Percentiles rank a stretch among this genome's conserved stretches.
phyloP scores from a whole-genome alignment of 2,329 filamentous ascomycete species.

The Cyclaneusma minus region DNA sequence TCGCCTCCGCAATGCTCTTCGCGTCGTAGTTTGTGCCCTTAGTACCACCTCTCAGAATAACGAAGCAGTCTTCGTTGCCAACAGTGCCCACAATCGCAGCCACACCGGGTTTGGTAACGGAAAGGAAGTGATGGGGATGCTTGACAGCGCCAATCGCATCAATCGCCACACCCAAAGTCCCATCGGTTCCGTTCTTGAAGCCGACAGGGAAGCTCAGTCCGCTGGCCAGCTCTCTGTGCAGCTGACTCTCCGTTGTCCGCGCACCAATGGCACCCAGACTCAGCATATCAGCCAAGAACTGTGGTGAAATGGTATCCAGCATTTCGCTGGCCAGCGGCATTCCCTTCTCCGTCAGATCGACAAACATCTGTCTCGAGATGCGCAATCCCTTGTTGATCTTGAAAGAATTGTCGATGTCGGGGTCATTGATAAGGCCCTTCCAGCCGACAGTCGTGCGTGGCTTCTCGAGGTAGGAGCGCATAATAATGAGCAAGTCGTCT shows the following conservation, averaged over 20 bases:
- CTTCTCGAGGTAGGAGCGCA: slow-evolving; percentile 98
- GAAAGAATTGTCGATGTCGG: slow-evolving; percentile 96
- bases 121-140: slow-evolving; percentile 92
- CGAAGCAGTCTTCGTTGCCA: slow-evolving; percentile 94
- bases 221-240: slow-evolving; percentile 86
- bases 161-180: slow-evolving; percentile 74
- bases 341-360: slow-evolving; percentile 77
- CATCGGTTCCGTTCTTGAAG: slow-evolving; percentile 99
- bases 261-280: slow-evolving; percentile 88
- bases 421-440: slow-evolving; percentile 98
- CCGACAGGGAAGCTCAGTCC: slow-evolving; percentile 94
- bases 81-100: slow-evolving; percentile 89
- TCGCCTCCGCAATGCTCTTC: slow-evolving; percentile 69
- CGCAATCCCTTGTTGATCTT: slow-evolving; percentile 96
- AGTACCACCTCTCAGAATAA: slow-evolving; percentile 83
- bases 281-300: slow-evolving; percentile 86
- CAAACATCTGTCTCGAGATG: slow-evolving; percentile 76
- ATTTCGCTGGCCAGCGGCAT: slow-evolving; percentile 97
- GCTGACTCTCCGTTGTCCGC: slow-evolving; percentile 89
- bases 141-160: slow-evolving; percentile 88
- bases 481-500: slow-evolving; percentile 83
- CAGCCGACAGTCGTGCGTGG: slow-evolving; percentile 94
- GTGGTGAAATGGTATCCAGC: slow-evolving; percentile 94
- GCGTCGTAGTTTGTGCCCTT: slow-evolving; percentile 90
- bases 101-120: slow-evolving; percentile 90